Percentiles rank a stretch among this genome's conserved stretches.
Evolutionary conservation across 202 grass and related monocot species (phyloP).

Genomic region (Zizania palustris): DNA sequence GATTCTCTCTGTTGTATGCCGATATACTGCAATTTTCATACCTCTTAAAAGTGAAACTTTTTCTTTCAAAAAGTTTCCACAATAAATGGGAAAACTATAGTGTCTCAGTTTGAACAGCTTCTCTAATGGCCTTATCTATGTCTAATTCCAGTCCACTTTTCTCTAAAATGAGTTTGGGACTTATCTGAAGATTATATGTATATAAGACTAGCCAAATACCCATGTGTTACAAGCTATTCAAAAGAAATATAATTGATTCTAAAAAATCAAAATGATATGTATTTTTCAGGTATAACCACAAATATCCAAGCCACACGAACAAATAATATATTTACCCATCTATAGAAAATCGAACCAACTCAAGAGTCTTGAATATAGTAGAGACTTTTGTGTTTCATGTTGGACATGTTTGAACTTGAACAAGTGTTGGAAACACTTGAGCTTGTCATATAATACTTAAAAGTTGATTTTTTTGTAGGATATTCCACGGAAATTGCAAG

Average conservation of each 20-base stretch:
- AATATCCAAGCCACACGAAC: no score
- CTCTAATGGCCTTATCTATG: not conserved
- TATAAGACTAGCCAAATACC: no score
- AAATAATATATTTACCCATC: no score
- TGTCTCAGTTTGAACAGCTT: no score
- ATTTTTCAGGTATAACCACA: no score
- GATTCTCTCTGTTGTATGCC: not conserved
- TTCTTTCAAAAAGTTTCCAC: not conserved
- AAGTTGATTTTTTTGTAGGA: not conserved
- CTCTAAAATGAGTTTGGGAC: not conserved
- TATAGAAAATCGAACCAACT: no score
- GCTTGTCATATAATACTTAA: not conserved
- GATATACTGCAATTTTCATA: not conserved
- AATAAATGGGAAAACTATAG: not conserved
- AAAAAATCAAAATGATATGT: no score
- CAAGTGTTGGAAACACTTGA: not conserved
- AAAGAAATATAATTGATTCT: no score
- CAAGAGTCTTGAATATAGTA: no score
- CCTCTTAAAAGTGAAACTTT: not conserved
- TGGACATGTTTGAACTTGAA: not conserved
- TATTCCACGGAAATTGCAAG: not conserved
- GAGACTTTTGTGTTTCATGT: not conserved
- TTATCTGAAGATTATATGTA: not conserved
- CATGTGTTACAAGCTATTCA: no score
- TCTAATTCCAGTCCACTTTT: not conserved